phyloP scores from a whole-genome alignment of 2,329 filamentous ascomycete genomes.

The Neonectria punicea region DNA sequence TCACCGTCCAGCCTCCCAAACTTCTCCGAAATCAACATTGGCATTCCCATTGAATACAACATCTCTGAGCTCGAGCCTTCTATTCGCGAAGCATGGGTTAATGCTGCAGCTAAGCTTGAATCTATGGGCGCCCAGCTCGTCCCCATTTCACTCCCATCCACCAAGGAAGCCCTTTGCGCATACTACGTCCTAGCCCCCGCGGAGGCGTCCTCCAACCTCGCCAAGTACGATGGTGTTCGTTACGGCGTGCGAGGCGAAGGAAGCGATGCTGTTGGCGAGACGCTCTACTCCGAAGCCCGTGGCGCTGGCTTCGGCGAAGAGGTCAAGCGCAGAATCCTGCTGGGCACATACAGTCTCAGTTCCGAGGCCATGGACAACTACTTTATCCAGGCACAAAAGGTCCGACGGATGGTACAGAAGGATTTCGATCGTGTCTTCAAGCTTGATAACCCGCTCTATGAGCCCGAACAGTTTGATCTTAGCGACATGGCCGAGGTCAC shows the following conservation, averaged over 20 bases:
- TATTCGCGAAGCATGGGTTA: conserved; percentile 77
- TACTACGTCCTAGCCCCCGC: conserved; percentile 97
- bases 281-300: conserved; percentile 81
- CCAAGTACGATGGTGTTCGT: conserved; percentile 96
- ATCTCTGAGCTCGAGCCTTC: conserved; percentile 78
- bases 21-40: conserved; percentile 57
- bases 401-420: conserved; percentile 82
- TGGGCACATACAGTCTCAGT: conserved; percentile 91
- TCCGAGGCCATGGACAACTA: conserved; percentile 95
- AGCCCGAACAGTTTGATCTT: conserved; percentile 64
- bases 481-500: conserved; percentile 67
- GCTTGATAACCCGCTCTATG: conserved; percentile 73
- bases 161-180: conserved; percentile 85
- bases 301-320: conserved; percentile 83
- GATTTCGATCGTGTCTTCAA: conserved; percentile 88
- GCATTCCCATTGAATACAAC: conserved; percentile 83
- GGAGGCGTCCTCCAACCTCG: conserved; percentile 94
- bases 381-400: conserved; percentile 91
- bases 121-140: conserved; percentile 76
- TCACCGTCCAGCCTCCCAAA: conserved; percentile 37
- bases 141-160: conserved; percentile 83
- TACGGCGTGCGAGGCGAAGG: conserved; percentile 74
- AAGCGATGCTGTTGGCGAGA: conserved; percentile 66
- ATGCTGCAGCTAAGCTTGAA: conserved; percentile 68
- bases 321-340: conserved; percentile 85